Evolutionary conservation across 208 protist genomes (phyloP).

Genomic region (Zelonia costaricensis): DNA sequence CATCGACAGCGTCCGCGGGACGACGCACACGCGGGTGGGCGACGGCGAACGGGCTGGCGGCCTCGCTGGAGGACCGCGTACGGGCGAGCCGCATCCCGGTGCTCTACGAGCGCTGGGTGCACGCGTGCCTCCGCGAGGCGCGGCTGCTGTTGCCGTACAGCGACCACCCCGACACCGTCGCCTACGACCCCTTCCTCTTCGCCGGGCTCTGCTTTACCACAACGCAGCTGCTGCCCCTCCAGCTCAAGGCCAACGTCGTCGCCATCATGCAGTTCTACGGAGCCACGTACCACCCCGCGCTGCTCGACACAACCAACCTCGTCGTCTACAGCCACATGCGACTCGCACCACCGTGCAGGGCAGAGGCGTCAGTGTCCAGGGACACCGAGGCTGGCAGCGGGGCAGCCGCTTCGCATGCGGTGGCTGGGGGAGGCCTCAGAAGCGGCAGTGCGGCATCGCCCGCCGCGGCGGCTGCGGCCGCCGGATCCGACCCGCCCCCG

Average conservation of each 20-base stretch:
- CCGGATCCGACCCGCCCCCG: not conserved
- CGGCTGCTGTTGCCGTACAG: conserved; percentile 9
- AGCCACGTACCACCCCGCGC: conserved; percentile 55
- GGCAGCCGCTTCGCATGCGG: no score
- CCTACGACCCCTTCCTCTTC: conserved; percentile 63
- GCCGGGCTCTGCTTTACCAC: conserved; percentile 64
- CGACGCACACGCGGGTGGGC: conserved; percentile 6
- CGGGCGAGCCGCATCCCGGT: conserved; percentile 48
- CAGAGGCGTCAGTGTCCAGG: no score
- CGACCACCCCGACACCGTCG: conserved; percentile 22
- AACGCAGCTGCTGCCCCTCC: conserved; percentile 41
- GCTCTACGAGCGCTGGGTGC: conserved; percentile 57
- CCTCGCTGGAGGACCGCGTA: conserved; percentile 12
- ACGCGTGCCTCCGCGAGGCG: conserved; percentile 27
- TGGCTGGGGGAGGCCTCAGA: no score
- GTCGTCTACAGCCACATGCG: conserved; percentile 43
- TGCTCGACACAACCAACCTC: conserved; percentile 52
- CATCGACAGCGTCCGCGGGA: not conserved
- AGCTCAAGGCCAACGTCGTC: conserved; percentile 60
- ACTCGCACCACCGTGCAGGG: not conserved
- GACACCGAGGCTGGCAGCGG: no score
- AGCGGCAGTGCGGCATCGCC: no score
- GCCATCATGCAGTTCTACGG: conserved; percentile 73
- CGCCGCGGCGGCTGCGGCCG: no score
- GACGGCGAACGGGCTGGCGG: not conserved